Percentiles rank a stretch among this genome's conserved stretches.
phyloP scores from a whole-genome alignment of 805 yeast species.

The Debaryomyces maramus region DNA sequence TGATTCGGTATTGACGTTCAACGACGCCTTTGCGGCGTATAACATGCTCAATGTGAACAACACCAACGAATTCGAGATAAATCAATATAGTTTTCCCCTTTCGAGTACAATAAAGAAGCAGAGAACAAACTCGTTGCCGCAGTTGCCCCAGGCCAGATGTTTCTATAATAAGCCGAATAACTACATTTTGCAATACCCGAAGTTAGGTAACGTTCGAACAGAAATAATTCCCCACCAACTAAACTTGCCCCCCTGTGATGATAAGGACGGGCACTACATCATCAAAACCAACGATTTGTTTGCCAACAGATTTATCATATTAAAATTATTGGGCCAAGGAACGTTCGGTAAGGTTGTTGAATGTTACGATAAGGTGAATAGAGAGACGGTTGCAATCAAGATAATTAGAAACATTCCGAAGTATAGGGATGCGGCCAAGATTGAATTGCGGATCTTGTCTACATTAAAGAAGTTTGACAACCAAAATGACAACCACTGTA shows the following conservation, averaged over 20 bases:
- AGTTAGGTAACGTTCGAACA: constrained; percentile 41
- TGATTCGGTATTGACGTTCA: constrained; percentile 36
- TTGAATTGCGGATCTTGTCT: constrained; percentile 80
- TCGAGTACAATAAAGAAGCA: constrained; percentile 29
- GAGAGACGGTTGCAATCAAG: constrained; percentile 79
- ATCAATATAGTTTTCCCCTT: constrained; percentile 3
- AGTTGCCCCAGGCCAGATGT: constrained; percentile 45
- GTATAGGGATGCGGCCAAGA: constrained; percentile 92
- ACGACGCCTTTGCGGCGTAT: constrained; percentile 43
- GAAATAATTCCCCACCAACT: constrained; percentile 38
- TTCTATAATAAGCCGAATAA: constrained; percentile 40
- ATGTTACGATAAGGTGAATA: constrained; percentile 66
- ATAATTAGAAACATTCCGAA: constrained; percentile 90
- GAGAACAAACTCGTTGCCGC: constrained; percentile 45
- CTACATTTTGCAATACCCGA: constrained; percentile 36
- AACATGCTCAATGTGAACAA: constrained; percentile 45
- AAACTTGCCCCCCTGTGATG: constrained; percentile 49
- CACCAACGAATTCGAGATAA: constrained; percentile 4
- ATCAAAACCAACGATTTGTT: constrained; percentile 58
- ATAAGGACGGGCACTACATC: constrained; percentile 73
- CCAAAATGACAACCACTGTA: constrained; percentile 67
- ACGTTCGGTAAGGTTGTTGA: constrained; percentile 89
- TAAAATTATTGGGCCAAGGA: constrained; percentile 80
- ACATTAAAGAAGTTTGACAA: constrained; percentile 74
- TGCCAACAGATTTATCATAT: constrained; percentile 74